These are phyloP conservation scores for Roridomyces roridus DNA, from an alignment of 768 basidiomycete species.

Conservation along the genomic window DNA sequence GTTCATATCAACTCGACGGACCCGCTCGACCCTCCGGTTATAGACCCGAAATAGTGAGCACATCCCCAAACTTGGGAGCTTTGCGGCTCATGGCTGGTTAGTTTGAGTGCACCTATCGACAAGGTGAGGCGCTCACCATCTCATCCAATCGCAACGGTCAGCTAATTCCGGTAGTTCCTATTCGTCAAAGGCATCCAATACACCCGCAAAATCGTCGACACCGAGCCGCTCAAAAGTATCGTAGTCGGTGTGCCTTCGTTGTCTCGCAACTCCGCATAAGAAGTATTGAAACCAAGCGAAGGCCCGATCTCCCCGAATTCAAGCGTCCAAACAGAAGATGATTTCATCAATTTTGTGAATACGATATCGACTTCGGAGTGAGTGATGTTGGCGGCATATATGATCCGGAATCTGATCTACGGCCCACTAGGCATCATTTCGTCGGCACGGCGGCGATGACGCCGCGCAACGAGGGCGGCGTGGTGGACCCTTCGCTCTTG, in stretches of 20 bases:
- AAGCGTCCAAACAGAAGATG: constrained; percentile 14
- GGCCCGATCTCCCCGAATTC: constrained; percentile 10
- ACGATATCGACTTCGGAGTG: constrained; percentile 14
- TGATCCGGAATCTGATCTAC: no score
- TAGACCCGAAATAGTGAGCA: constrained; percentile 23
- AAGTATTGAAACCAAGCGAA: background rate
- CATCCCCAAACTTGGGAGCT: background rate
- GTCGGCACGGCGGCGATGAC: constrained; percentile 18
- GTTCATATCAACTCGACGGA: constrained; percentile 18
- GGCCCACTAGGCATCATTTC: constrained; percentile 12
- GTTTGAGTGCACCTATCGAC: constrained; percentile 13
- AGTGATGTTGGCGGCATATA: background rate
- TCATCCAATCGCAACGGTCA: no score
- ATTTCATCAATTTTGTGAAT: constrained; percentile 16
- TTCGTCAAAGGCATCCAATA: constrained; percentile 16
- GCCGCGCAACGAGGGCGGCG: constrained; percentile 12
- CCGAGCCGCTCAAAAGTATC: constrained; percentile 21
- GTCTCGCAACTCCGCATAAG: no score
- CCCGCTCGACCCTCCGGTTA: constrained; percentile 6
- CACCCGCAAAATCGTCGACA: constrained; percentile 14
- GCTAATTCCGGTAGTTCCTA: no score
- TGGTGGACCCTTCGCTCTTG: constrained; percentile 17
- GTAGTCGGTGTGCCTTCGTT: constrained; percentile 4
- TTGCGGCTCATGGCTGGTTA: background rate
- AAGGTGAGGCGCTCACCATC: constrained; percentile 6